Evolutionary conservation across 257 asterid species (phyloP).

Genomic region (Gentiana straminea): DNA sequence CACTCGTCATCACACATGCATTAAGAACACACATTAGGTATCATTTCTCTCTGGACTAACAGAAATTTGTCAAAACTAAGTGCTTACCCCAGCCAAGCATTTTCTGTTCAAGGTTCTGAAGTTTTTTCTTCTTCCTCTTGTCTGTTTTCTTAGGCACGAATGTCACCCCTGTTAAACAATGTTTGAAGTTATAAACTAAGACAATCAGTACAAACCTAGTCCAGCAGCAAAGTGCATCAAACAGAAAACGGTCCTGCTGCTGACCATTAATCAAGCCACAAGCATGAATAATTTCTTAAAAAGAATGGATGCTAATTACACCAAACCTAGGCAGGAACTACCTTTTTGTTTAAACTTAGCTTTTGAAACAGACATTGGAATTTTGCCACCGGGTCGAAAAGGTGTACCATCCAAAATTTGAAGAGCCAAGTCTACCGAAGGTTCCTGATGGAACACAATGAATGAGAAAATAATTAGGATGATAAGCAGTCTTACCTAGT

Average conservation of each 20-base stretch:
- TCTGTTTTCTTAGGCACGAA: conserved; percentile 76
- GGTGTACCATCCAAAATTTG: conserved; percentile 86
- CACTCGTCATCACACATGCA: too few species aligned
- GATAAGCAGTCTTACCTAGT: too few species aligned
- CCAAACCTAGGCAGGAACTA: conserved; percentile 6
- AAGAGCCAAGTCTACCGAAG: conserved; percentile 79
- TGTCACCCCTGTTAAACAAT: conserved; percentile 52
- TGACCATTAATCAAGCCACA: background rate
- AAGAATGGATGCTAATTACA: too few species aligned
- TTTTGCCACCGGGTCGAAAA: conserved; percentile 63
- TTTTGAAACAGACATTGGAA: conserved; percentile 63
- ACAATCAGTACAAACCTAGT: too few species aligned
- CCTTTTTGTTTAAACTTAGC: conserved; percentile 98
- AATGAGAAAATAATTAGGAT: conserved; percentile 2
- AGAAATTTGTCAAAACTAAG: too few species aligned
- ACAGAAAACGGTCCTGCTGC: background rate
- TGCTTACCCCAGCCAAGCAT: too few species aligned
- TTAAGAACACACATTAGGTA: too few species aligned
- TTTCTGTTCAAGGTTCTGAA: too few species aligned
- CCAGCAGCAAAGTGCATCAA: too few species aligned
- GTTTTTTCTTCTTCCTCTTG: too few species aligned
- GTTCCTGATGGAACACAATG: conserved; percentile 53
- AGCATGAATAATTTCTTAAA: background rate
- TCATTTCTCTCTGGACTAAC: too few species aligned
- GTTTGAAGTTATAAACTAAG: too few species aligned